A percentile compares a stretch with the other conserved stretches of the same genome.
Conservation (phyloP, 768 basidiomycete species). For the Cystobasidium ongulense region DNA sequence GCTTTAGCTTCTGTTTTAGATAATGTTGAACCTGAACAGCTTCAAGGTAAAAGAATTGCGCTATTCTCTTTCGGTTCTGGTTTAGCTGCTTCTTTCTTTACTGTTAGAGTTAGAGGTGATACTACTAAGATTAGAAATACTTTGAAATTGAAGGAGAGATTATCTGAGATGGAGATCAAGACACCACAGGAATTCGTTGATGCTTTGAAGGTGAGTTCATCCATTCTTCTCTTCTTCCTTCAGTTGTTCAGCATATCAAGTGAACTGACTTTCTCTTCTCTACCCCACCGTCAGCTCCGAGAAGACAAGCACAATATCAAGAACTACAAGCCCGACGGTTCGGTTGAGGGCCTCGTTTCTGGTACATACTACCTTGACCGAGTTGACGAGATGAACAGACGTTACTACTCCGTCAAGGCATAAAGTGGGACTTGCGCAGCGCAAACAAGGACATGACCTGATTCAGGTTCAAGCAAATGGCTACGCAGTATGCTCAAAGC, state of each 20-base stretch:
- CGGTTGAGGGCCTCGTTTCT: conserved; percentile 84
- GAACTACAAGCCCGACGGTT: conserved; percentile 74
- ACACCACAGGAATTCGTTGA: conserved; percentile 86
- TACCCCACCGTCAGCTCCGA: conserved; percentile 57
- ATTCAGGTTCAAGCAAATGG: too few relatives aligned
- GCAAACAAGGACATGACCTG: too few relatives aligned
- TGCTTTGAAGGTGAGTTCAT: conserved; percentile 52
- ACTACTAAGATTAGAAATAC: conserved; percentile 70
- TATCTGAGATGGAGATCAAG: conserved; percentile 79
- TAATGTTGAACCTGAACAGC: conserved; percentile 59
- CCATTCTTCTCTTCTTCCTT: neutral
- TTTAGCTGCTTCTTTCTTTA: conserved; percentile 90
- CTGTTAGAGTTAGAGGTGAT: conserved; percentile 75
- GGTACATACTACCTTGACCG: conserved; percentile 85
- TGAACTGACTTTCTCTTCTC: neutral
- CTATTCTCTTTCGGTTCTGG: conserved; percentile 97
- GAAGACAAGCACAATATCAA: conserved; percentile 92
- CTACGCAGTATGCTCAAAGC: too few relatives aligned
- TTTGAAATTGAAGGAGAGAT: conserved; percentile 67
- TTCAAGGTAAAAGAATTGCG: conserved; percentile 74
- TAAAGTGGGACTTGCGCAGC: conserved; percentile 14
- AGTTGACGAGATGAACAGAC: conserved; percentile 82
- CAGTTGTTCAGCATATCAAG: neutral
- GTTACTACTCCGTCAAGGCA: conserved; percentile 61
- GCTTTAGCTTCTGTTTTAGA: conserved; percentile 81